These are phyloP conservation scores for Botrytis pseudocinerea DNA, from an alignment of 2,329 filamentous ascomycete species.

Conservation along the genomic window DNA sequence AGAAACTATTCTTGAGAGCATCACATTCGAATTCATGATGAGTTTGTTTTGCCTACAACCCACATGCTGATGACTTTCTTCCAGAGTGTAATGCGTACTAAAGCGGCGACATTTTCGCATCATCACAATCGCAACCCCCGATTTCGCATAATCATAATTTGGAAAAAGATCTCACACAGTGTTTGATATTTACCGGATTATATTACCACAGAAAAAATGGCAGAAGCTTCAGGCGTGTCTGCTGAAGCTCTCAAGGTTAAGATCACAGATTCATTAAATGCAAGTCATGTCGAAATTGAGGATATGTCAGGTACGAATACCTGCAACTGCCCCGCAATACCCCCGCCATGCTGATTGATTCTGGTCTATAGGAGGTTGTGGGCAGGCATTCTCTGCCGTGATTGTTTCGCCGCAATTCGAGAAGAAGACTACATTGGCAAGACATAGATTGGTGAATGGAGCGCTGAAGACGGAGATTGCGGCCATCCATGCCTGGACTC, in stretches of 20 bases:
- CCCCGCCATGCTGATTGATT: conserved; percentile 19
- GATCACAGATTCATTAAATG: conserved; percentile 68
- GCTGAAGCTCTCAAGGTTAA: conserved; percentile 68
- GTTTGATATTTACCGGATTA: background rate
- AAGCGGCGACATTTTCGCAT: conserved; percentile 26
- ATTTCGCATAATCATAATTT: conserved; percentile 17
- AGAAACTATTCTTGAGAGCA: conserved; percentile 30
- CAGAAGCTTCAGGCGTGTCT: conserved; percentile 64
- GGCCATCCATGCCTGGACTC: conserved; percentile 75
- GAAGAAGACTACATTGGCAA: conserved; percentile 62
- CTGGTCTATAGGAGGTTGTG: conserved; percentile 60
- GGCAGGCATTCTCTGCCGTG: conserved; percentile 68
- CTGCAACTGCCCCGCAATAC: conserved; percentile 29
- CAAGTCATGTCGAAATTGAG: conserved; percentile 80
- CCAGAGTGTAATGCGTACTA: background rate
- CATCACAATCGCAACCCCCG: conserved; percentile 6
- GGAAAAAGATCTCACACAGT: conserved; percentile 5
- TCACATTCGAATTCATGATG: conserved; percentile 24
- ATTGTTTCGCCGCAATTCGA: conserved; percentile 63
- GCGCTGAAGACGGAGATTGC: conserved; percentile 70
- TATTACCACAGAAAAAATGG: conserved; percentile 44
- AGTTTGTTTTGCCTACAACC: conserved; percentile 7
- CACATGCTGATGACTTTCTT: conserved; percentile 10
- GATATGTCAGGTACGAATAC: conserved; percentile 78
- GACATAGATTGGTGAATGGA: conserved; percentile 68